Conservation (phyloP, 192 early-diverging fungal genomes). For the Coemansia asiatica region DNA sequence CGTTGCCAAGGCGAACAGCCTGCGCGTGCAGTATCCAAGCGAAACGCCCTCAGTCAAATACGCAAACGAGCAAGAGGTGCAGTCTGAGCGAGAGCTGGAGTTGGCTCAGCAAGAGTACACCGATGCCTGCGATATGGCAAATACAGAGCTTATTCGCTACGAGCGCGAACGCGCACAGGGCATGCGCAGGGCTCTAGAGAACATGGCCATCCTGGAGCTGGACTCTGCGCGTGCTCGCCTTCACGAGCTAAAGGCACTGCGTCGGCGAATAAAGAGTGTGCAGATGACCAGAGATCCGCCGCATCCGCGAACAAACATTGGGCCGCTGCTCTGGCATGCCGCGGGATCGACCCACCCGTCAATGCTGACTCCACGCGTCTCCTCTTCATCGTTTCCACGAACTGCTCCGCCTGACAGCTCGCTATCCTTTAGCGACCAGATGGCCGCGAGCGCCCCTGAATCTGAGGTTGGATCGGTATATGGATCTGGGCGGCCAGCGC, state of each 20-base stretch:
- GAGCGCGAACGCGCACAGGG: conserved; percentile 42
- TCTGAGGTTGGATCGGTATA: too few relatives aligned
- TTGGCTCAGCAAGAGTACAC: conserved; percentile 50
- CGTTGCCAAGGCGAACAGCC: conserved; percentile 29
- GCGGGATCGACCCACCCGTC: conserved; percentile 12
- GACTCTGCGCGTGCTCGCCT: conserved; percentile 40
- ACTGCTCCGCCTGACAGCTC: conserved; percentile 6
- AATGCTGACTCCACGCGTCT: conserved; percentile 18
- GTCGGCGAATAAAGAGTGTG: conserved; percentile 34
- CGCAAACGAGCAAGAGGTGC: conserved; percentile 48
- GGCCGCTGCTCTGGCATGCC: conserved; percentile 44
- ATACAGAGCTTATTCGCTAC: conserved; percentile 38
- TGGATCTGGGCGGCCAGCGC: background rate
- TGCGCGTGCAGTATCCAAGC: conserved; percentile 51
- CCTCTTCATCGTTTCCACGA: conserved; percentile 15
- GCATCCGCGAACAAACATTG: conserved; percentile 46
- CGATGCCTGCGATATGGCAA: conserved; percentile 42
- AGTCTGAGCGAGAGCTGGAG: conserved; percentile 40
- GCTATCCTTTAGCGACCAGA: conserved; percentile 14
- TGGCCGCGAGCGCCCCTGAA: background rate
- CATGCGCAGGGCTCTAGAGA: conserved; percentile 43
- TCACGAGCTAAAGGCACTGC: conserved; percentile 33
- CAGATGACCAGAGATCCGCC: conserved; percentile 52
- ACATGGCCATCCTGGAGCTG: conserved; percentile 38
- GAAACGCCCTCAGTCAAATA: conserved; percentile 46